Base-by-base conservation (phyloP, 495 filamentous ascomycete genomes). In the Trichoderma virens region DNA sequence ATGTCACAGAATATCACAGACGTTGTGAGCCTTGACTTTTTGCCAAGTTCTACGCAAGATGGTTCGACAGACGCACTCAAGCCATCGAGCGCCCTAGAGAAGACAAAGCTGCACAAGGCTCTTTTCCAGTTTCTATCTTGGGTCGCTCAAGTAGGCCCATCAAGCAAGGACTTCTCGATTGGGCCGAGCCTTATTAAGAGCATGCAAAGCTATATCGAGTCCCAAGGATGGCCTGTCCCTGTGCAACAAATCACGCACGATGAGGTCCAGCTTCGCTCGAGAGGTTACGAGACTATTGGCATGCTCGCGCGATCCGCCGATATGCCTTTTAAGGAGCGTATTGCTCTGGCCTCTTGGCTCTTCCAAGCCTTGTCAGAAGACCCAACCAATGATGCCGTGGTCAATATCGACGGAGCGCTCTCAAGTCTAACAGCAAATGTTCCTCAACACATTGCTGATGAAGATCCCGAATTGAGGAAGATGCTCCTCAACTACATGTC, bases 91-190 rank as follows among this genome's bases (percentile, higher is more conserved):
- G 70, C 70, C 0, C 66, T 77, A 0, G 75, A 77, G 60, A 62
- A 64, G 18, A 69, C 68, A 59, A 69, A 83, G 69, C 76, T 97
- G 16, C 83, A 90, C 64, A 86, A 87, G 59, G 90, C 93, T 30
- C 84, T 95, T n/a, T 93, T 98, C 70, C 86, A 86, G 51, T 95
- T 92, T 69, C 88, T 92, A 32, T 91, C 90, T 54, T 97, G 93
- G 87, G 85, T 93, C 25, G 90, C 92, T 7, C 83, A 88, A 54
- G 89, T 91, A 70, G 90, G 85, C 27, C 84, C 85, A 13, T 73
- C 76, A 9, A 78, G 77, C 18, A 81, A 89, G 11, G 80, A 83
- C 62, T 71, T 73, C 59, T 64, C 75, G 23, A 86, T 96, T 64
- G 89, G 89, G 1, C 80, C 86, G 2, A 83, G 82, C 39, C 77